Evolutionary conservation across 345 rosid species (phyloP).

Genomic region (Salix caprea): DNA sequence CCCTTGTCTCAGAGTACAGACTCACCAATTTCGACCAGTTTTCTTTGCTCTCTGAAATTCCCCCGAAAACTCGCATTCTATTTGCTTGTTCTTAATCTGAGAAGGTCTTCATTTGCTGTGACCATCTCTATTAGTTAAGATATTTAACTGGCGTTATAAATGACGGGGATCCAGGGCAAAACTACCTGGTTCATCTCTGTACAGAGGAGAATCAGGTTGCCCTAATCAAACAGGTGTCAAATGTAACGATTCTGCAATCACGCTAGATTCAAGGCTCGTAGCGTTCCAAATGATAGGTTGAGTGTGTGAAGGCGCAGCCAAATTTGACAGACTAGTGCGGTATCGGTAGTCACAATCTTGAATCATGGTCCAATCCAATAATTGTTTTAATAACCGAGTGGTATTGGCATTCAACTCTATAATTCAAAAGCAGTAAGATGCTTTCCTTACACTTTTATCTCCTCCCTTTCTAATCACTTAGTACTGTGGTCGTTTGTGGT

Average conservation of each 20-base stretch:
- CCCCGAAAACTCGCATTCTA: neutral
- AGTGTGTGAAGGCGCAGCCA: neutral
- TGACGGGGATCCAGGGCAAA: neutral
- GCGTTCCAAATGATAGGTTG: neutral
- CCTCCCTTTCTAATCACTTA: neutral
- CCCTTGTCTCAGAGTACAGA: neutral
- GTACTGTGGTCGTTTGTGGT: neutral
- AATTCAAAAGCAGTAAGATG: neutral
- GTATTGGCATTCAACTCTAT: neutral
- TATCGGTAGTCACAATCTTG: neutral
- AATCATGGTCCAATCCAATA: neutral
- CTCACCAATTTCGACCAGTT: neutral
- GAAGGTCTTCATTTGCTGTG: neutral
- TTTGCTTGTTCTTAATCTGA: neutral
- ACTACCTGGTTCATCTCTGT: neutral
- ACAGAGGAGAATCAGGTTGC: neutral
- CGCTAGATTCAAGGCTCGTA: neutral
- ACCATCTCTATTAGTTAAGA: neutral
- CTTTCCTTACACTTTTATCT: neutral
- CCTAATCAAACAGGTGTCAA: neutral
- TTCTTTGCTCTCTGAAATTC: neutral
- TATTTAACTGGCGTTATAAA: neutral
- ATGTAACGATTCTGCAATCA: neutral
- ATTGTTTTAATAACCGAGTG: neutral
- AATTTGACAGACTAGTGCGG: neutral